Evolutionary conservation across 2,329 filamentous ascomycete species (phyloP).

Genomic region (Phyllosticta citribraziliensis): DNA sequence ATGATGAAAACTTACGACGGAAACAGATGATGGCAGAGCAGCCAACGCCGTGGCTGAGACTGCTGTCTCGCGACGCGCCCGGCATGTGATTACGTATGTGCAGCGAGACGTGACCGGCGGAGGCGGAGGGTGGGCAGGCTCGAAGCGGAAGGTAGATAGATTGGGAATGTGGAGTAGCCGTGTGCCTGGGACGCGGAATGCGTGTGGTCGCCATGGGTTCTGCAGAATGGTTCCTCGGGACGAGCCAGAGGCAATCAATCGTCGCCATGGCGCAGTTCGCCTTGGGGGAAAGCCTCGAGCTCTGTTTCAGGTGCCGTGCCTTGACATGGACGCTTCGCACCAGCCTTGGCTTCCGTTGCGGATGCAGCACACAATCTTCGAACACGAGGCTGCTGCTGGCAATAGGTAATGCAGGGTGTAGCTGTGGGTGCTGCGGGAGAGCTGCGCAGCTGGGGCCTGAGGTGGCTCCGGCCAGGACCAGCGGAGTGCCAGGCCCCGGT

Average conservation of each 20-base stretch:
- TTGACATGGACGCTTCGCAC: background rate
- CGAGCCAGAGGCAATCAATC: background rate
- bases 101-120: background rate
- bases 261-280: background rate
- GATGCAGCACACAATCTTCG: background rate
- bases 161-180: background rate
- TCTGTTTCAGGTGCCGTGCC: background rate
- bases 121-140: background rate
- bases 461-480: too few relatives aligned
- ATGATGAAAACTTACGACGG: background rate
- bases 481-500: too few relatives aligned
- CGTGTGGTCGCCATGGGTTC: background rate
- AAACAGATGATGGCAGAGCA: background rate
- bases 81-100: background rate
- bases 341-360: background rate
- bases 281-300: background rate
- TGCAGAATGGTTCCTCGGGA: background rate
- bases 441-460: background rate
- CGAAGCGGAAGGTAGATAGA: background rate
- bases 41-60: background rate
- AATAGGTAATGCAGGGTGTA: too few relatives aligned
- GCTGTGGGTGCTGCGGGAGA: background rate
- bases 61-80: background rate
- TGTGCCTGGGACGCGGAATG: background rate
- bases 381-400: background rate